phyloP scores from a whole-genome alignment of 1,284 basidiomycete genomes.

The Cutaneotrichosporon sp. region DNA sequence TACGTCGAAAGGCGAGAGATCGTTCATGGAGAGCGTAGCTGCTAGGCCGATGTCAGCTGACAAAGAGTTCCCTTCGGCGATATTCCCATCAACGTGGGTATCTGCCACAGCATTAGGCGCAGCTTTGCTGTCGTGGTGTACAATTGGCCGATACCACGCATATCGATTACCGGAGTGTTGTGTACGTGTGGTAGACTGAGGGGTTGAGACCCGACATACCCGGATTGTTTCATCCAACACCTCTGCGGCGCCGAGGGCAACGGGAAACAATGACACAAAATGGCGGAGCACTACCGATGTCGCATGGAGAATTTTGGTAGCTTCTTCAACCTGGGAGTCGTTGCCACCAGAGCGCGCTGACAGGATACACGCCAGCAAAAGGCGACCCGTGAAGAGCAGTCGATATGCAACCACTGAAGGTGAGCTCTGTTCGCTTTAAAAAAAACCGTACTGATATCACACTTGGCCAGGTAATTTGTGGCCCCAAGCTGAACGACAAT shows the following conservation, averaged over 20 bases:
- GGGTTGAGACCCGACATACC: conserved; percentile 7
- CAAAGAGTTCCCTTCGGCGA: background rate
- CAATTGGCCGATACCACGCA: conserved; percentile 14
- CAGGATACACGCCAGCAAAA: conserved; percentile 14
- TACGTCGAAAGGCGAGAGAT: conserved; percentile 4
- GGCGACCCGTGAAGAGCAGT: conserved; percentile 14
- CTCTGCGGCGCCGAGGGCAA: conserved; percentile 18
- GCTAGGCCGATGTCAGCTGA: background rate
- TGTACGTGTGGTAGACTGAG: background rate
- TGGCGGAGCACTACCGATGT: conserved; percentile 12
- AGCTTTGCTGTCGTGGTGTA: conserved; percentile 6
- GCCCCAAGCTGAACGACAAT: conserved; percentile 12
- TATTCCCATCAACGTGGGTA: background rate
- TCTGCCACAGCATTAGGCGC: background rate
- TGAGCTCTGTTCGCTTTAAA: background rate
- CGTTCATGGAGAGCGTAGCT: background rate
- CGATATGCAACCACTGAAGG: conserved; percentile 12
- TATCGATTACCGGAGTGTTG: background rate
- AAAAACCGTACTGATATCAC: conserved; percentile 11
- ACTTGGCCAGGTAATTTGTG: conserved; percentile 2
- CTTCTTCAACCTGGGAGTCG: conserved; percentile 8
- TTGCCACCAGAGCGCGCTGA: conserved; percentile 13
- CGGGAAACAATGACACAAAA: conserved; percentile 14
- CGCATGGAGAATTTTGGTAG: conserved; percentile 14
- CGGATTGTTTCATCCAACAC: conserved; percentile 20